phyloP scores from a whole-genome alignment of 768 basidiomycete genomes.

The Lentinula aciculospora region DNA sequence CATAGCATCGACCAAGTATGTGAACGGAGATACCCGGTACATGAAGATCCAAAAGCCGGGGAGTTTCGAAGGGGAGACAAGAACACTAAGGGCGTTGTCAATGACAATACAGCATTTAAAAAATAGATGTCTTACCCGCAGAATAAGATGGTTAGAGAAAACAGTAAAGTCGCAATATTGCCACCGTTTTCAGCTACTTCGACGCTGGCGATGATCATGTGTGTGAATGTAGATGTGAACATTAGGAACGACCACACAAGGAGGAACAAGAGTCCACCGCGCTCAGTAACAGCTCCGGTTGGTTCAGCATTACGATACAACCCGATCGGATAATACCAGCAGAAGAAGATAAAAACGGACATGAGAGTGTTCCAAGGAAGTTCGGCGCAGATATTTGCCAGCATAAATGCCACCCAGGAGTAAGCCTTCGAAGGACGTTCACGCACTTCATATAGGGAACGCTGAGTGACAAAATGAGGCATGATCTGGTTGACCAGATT shows the following conservation, averaged over 20 bases:
- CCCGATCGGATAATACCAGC: conserved; percentile 32
- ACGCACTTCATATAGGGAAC: conserved; percentile 26
- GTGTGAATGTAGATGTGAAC: conserved; percentile 28
- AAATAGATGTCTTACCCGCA: conserved; percentile 26
- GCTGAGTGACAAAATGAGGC: conserved; percentile 28
- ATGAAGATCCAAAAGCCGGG: conserved; percentile 32
- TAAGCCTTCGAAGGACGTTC: conserved; percentile 28
- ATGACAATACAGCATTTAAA: background rate
- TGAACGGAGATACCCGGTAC: conserved; percentile 43
- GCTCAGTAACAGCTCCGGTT: conserved; percentile 24
- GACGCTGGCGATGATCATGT: conserved; percentile 28
- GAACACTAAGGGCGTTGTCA: conserved; percentile 17
- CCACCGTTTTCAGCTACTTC: conserved; percentile 32
- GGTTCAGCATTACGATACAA: conserved; percentile 32
- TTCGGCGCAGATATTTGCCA: conserved; percentile 27
- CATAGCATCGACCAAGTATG: conserved; percentile 47
- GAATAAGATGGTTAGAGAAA: conserved; percentile 35
- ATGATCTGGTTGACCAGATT: conserved; percentile 30
- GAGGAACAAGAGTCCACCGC: conserved; percentile 35
- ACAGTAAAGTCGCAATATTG: conserved; percentile 33
- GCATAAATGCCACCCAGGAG: conserved; percentile 24
- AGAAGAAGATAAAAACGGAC: conserved; percentile 23
- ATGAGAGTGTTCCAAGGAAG: conserved; percentile 20
- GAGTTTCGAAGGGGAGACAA: conserved; percentile 18
- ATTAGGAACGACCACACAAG: conserved; percentile 29